phyloP scores from a whole-genome alignment of 2,329 filamentous ascomycete species.

The Cladobotryum mycophilum region DNA sequence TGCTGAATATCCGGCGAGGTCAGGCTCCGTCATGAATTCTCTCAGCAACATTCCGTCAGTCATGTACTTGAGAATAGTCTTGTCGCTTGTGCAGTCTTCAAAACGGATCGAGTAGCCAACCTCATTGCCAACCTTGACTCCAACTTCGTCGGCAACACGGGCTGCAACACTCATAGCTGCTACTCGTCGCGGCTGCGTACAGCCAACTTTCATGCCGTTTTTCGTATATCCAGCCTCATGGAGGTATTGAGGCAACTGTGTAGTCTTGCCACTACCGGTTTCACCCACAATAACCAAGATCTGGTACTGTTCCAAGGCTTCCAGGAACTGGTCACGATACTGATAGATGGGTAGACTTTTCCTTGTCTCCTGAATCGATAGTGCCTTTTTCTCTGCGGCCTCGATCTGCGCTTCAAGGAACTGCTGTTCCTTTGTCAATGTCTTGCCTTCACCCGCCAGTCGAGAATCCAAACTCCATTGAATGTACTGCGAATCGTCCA shows the following conservation, averaged over 20 bases:
- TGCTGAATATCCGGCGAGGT: constrained; percentile 73
- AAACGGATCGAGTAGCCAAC: constrained; percentile 95
- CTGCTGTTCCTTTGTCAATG: constrained; percentile 70
- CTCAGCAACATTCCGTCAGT: constrained; percentile 92
- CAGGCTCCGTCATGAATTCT: constrained; percentile 84
- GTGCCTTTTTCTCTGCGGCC: constrained; percentile 79
- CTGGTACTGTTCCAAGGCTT: constrained; percentile 80
- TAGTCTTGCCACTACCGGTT: constrained; percentile 93
- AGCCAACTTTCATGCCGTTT: constrained; percentile 76
- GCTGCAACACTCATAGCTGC: constrained; percentile 97
- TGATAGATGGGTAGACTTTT: constrained; percentile 87
- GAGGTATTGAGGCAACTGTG: constrained; percentile 88
- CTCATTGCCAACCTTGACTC: constrained; percentile 80
- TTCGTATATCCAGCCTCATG: constrained; percentile 89
- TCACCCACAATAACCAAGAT: constrained; percentile 89
- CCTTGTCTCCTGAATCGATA: constrained; percentile 84
- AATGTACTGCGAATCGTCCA: constrained; percentile 84
- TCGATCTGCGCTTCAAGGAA: constrained; percentile 76
- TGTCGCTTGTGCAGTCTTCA: constrained; percentile 84
- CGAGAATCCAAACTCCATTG: constrained; percentile 73
- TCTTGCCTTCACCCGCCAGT: constrained; percentile 64
- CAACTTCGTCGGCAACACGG: constrained; percentile 91
- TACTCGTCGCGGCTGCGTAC: constrained; percentile 90
- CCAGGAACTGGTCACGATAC: constrained; percentile 77
- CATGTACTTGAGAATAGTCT: constrained; percentile 92